A percentile compares a stretch with the other conserved stretches of the same genome.
Conservation (phyloP, 352 stramenopile genomes). For the Globisporangium orthogonon region DNA sequence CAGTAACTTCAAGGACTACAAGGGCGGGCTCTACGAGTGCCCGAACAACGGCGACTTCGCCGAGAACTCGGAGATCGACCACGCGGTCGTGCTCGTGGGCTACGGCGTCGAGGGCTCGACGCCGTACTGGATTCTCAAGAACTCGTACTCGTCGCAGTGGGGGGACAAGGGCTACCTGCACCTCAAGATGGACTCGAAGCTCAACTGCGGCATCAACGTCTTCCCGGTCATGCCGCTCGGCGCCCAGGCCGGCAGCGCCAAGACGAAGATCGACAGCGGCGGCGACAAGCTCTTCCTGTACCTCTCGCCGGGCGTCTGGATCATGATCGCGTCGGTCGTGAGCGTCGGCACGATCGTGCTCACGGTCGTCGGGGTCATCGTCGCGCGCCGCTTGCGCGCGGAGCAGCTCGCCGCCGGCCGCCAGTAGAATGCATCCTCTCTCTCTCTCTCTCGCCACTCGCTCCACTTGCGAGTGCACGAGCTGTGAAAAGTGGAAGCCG, state of each 20-base stretch:
- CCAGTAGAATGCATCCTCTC: neutral
- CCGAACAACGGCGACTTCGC: slow-evolving; percentile 65
- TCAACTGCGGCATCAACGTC: slow-evolving; percentile 75
- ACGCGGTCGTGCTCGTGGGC: slow-evolving; percentile 69
- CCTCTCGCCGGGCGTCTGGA: slow-evolving; percentile 25
- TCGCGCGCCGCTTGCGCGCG: slow-evolving; percentile 14
- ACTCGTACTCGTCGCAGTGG: slow-evolving; percentile 73
- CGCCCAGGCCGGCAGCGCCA: slow-evolving; percentile 33
- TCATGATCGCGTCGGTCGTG: slow-evolving; percentile 20
- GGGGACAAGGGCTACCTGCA: slow-evolving; percentile 62
- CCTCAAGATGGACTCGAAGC: slow-evolving; percentile 57
- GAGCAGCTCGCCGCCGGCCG: slow-evolving; percentile 2
- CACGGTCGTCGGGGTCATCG: slow-evolving; percentile 22
- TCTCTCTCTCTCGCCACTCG: too few species aligned
- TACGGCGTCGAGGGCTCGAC: slow-evolving; percentile 39
- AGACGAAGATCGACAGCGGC: slow-evolving; percentile 43
- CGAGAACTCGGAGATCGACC: slow-evolving; percentile 53
- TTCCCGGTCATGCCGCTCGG: slow-evolving; percentile 64
- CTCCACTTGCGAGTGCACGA: too few species aligned
- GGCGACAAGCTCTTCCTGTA: slow-evolving; percentile 31
- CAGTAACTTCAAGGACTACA: slow-evolving; percentile 77
- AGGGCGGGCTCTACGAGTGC: slow-evolving; percentile 64
- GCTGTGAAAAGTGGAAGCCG: too few species aligned
- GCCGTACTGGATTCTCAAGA: slow-evolving; percentile 80
- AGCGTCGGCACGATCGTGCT: slow-evolving; percentile 14